Evolutionary conservation across 192 early-diverging fungal species (phyloP).

Genomic region (Backusella macrospora): DNA sequence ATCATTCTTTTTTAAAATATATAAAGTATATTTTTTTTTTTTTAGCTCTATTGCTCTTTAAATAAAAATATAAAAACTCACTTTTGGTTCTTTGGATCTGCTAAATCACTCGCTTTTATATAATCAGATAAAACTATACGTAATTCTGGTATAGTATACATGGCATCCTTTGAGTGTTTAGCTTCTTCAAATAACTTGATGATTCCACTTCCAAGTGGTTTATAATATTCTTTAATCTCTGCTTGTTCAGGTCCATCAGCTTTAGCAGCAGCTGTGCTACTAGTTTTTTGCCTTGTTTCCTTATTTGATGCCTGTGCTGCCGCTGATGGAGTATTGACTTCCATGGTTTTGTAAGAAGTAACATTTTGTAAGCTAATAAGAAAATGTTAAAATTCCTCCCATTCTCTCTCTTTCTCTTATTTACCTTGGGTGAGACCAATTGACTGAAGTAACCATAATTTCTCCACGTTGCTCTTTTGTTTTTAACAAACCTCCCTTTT

Average conservation of each 20-base stretch:
- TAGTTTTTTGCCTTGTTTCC: conserved; percentile 12
- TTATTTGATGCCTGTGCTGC: conserved; percentile 1
- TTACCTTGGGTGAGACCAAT: conserved; percentile 54
- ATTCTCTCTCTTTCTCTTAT: not conserved
- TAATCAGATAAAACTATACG: conserved; percentile 63
- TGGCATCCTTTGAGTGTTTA: conserved; percentile 49
- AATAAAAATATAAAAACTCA: conserved; percentile 1
- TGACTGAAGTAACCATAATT: conserved; percentile 58
- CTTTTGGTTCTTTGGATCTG: conserved; percentile 55
- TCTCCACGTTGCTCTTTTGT: conserved; percentile 80
- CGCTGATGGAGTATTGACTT: not conserved
- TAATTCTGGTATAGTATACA: conserved; percentile 63
- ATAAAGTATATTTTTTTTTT: not conserved
- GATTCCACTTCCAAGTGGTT: conserved; percentile 49
- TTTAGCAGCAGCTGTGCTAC: not conserved
- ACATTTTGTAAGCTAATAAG: conserved; percentile 19
- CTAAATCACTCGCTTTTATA: conserved; percentile 60
- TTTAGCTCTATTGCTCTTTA: not conserved
- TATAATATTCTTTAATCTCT: conserved; percentile 55
- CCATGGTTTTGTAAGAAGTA: conserved; percentile 30
- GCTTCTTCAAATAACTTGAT: conserved; percentile 57
- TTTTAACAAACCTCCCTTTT: conserved; percentile 82
- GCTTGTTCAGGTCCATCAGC: conserved; percentile 24
- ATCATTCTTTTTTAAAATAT: conserved; percentile 52
- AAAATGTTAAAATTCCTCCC: not conserved